phyloP scores from a whole-genome alignment of 164 flowering plant genomes.

The Dillenia suffruticosa region DNA sequence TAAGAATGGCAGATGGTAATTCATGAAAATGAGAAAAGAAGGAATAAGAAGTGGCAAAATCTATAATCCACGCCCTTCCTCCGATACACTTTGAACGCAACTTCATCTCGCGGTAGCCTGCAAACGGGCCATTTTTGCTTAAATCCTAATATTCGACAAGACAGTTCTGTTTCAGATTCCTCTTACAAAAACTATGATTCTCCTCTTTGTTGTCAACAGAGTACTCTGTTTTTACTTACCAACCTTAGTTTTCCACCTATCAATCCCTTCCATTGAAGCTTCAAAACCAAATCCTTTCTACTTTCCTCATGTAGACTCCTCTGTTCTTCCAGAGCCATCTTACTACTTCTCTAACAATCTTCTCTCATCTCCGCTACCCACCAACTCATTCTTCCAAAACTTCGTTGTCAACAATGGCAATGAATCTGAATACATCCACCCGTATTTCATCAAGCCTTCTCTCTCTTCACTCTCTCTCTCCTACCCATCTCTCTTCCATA shows the following conservation, averaged over 20 bases:
- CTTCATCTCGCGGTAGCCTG: too few relatives aligned
- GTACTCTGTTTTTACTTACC: background rate
- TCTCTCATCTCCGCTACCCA: slow-evolving; percentile 82
- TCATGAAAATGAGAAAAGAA: too few relatives aligned
- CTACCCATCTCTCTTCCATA: slow-evolving; percentile 61
- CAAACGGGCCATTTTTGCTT: background rate
- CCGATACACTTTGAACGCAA: too few relatives aligned
- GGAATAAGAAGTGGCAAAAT: too few relatives aligned
- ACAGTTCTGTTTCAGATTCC: slow-evolving; percentile 7
- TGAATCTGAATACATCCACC: slow-evolving; percentile 88
- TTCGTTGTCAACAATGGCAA: slow-evolving; percentile 80
- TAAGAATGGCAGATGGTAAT: too few relatives aligned
- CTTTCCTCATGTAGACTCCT: slow-evolving; percentile 56
- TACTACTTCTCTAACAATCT: slow-evolving; percentile 63
- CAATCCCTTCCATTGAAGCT: background rate
- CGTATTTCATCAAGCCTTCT: slow-evolving; percentile 77
- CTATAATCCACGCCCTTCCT: too few relatives aligned
- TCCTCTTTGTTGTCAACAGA: too few relatives aligned
- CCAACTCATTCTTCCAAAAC: slow-evolving; percentile 94
- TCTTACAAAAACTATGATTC: slow-evolving; percentile 2
- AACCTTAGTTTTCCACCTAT: slow-evolving; percentile 8
- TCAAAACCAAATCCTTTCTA: slow-evolving; percentile 25
- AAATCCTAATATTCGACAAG: slow-evolving; percentile 1
- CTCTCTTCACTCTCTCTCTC: slow-evolving; percentile 58
- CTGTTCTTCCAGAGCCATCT: slow-evolving; percentile 87